phyloP scores from a whole-genome alignment of 2,329 filamentous ascomycete genomes.

The Fragosphaeria purpurea region DNA sequence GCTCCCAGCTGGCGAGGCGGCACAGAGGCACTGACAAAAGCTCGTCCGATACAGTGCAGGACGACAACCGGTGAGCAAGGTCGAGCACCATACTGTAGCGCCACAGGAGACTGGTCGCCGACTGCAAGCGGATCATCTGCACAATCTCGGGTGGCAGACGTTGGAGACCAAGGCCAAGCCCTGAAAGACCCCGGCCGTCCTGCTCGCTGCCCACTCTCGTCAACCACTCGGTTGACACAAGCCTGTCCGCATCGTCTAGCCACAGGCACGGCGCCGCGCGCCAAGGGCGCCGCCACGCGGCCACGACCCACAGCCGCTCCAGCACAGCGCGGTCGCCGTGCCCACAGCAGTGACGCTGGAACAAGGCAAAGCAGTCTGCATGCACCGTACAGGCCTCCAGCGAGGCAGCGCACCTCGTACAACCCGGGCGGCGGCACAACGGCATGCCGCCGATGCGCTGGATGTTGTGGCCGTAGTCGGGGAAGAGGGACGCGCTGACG shows the following conservation, averaged over 20 bases:
- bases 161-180: neutral
- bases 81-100: neutral
- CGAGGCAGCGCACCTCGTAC: neutral
- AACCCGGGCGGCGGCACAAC: slow-evolving; percentile 1
- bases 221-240: neutral
- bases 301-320: neutral
- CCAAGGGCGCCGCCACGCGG: slow-evolving; percentile 1
- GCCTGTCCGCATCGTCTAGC: neutral
- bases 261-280: slow-evolving; percentile 1
- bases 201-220: neutral
- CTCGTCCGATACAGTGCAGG: too few relatives aligned
- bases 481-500: neutral
- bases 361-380: neutral
- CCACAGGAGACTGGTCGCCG: neutral
- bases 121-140: neutral
- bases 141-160: slow-evolving; percentile 1
- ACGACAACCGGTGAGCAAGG: neutral
- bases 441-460: neutral
- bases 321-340: neutral
- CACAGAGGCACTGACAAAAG: neutral
- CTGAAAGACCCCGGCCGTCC: neutral
- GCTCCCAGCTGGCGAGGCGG: neutral
- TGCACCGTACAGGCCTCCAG: slow-evolving; percentile 3
- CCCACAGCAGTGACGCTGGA: neutral
- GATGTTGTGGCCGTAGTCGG: neutral